Evolutionary conservation across 441 rosid species (phyloP).

Genomic region (Adansonia madagascariensis): DNA sequence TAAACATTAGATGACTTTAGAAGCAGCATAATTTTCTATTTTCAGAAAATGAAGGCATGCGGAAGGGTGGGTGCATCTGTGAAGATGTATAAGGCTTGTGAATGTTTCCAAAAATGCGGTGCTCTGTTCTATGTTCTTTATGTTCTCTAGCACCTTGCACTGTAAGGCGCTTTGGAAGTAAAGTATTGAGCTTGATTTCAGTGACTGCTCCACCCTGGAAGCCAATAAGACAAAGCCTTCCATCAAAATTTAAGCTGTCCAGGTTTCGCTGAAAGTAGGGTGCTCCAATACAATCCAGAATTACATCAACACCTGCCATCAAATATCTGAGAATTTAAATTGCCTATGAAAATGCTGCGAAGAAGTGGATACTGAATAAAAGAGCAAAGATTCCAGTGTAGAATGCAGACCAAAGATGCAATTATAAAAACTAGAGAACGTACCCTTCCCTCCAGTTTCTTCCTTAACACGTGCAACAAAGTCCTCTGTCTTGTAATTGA

Average conservation of each 20-base stretch:
- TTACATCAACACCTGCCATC: conserved; percentile 73
- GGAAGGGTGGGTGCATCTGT: not conserved
- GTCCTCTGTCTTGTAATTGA: conserved; percentile 90
- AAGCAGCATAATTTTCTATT: not conserved
- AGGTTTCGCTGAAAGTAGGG: conserved; percentile 75
- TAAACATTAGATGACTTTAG: not conserved
- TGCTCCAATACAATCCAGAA: conserved; percentile 82
- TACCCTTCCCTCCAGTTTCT: conserved; percentile 79
- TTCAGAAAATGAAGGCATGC: not conserved
- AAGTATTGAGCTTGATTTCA: conserved; percentile 53
- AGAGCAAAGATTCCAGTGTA: conserved; percentile 1
- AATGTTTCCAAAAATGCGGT: not conserved
- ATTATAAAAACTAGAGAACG: not conserved
- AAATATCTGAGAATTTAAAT: conserved; percentile 3
- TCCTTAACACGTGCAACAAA: conserved; percentile 79
- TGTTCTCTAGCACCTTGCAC: conserved; percentile 62
- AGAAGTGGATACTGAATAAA: not conserved
- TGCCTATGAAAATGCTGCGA: not conserved
- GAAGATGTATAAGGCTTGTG: not conserved
- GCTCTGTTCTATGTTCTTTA: not conserved
- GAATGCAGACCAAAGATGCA: not conserved
- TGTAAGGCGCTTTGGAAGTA: conserved; percentile 74
- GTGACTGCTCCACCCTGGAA: conserved; percentile 72
- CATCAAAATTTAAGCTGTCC: conserved; percentile 74
- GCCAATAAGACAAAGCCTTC: conserved; percentile 83